Conservation (phyloP, 495 filamentous ascomycete genomes). For the Annulohypoxylon nitens region DNA sequence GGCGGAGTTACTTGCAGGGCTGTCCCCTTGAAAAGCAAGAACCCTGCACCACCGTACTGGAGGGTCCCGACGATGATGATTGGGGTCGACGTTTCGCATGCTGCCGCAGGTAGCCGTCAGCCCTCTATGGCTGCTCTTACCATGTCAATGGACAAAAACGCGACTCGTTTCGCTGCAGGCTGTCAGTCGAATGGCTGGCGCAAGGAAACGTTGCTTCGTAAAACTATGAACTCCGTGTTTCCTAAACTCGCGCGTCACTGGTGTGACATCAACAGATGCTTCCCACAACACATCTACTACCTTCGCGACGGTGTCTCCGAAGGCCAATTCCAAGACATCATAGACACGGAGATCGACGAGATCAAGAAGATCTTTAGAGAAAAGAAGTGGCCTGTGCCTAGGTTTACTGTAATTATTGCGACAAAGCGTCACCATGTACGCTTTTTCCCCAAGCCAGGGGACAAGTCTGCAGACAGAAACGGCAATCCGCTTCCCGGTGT, state of each 20-base stretch:
- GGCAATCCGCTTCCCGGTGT: constrained; percentile 86
- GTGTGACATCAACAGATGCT: constrained; percentile 64
- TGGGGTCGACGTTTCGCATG: constrained; percentile 91
- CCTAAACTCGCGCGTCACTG: constrained; percentile 72
- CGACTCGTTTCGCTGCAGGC: constrained; percentile 78
- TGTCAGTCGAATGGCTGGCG: constrained; percentile 83
- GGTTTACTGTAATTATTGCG: constrained; percentile 82
- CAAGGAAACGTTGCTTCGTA: constrained; percentile 76
- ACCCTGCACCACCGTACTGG: constrained; percentile 54
- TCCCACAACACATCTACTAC: constrained; percentile 82
- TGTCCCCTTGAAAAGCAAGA: constrained; percentile 16
- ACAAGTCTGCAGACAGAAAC: constrained; percentile 71
- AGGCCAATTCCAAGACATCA: constrained; percentile 80
- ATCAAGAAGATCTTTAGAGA: constrained; percentile 72
- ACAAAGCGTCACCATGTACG: constrained; percentile 95
- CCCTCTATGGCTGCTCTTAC: constrained; percentile 88
- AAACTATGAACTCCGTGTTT: constrained; percentile 74
- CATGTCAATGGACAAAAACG: constrained; percentile 77
- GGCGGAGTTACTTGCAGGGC: constrained; percentile 75
- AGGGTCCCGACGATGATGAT: constrained; percentile 75
- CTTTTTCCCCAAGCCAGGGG: constrained; percentile 77
- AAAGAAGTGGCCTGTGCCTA: constrained; percentile 46
- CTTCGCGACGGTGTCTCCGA: constrained; percentile 95
- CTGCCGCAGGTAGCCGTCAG: constrained; percentile 68
- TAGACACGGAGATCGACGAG: constrained; percentile 77